phyloP scores from a whole-genome alignment of 352 stramenopile species.

The Globisporangium splendens region DNA sequence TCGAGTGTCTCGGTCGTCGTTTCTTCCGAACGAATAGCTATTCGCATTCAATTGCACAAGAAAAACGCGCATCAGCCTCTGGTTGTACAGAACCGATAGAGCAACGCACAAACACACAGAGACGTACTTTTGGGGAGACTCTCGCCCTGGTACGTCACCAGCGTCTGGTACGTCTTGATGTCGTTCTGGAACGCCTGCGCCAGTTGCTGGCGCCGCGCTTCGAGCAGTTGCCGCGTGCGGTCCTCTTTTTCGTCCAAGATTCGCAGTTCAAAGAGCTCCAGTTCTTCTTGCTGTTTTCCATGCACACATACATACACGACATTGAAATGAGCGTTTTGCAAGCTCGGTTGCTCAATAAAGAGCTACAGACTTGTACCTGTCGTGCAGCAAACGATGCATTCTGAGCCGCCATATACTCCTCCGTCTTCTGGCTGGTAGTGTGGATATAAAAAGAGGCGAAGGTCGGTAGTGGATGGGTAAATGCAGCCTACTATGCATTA shows the following conservation, averaged over 20 bases:
- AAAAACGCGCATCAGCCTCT: neutral
- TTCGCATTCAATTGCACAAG: conserved; percentile 1
- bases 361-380: conserved; percentile 21
- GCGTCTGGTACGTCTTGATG: conserved; percentile 75
- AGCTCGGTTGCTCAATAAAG: too few relatives aligned
- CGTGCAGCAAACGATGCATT: conserved; percentile 68
- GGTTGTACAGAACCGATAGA: neutral
- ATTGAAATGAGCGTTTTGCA: too few relatives aligned
- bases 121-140: conserved; percentile 12
- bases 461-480: neutral
- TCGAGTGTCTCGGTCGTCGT: conserved; percentile 50
- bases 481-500: neutral
- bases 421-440: conserved; percentile 38
- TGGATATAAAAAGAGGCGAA: neutral
- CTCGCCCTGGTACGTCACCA: conserved; percentile 56
- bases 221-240: conserved; percentile 49
- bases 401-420: conserved; percentile 68
- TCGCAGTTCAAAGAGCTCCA: conserved; percentile 63
- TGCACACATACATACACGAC: too few relatives aligned
- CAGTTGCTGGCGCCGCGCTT: conserved; percentile 50
- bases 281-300: conserved; percentile 51
- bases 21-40: conserved; percentile 4
- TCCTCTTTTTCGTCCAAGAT: conserved; percentile 69
- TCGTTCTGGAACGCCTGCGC: conserved; percentile 71
- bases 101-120: neutral